Percentiles rank a stretch among this genome's conserved stretches.
These are phyloP conservation scores for Sporobolomyces pararoseus DNA, from an alignment of 768 basidiomycete species.

Conservation along the genomic window DNA sequence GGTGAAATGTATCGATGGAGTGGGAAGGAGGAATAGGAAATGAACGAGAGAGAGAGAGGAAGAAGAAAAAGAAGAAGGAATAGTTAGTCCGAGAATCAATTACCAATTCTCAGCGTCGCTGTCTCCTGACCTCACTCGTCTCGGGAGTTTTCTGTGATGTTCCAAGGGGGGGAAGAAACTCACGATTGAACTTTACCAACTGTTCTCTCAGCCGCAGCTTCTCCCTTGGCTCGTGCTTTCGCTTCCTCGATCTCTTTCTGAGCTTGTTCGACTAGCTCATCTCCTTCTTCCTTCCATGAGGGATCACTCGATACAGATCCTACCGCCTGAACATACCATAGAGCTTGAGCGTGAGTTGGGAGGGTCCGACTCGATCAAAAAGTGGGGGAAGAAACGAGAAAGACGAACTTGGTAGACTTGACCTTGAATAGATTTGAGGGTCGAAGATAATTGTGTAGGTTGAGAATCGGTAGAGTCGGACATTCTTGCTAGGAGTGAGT, in stretches of 20 bases:
- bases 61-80: background rate
- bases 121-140: too few species aligned
- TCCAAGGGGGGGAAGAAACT: background rate
- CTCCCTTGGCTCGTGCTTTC: background rate
- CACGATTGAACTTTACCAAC: constrained; percentile 28
- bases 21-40: background rate
- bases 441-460: constrained; percentile 18
- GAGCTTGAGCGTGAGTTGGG: background rate
- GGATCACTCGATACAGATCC: background rate
- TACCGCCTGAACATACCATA: background rate
- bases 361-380: too few species aligned
- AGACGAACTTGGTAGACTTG: constrained; percentile 16
- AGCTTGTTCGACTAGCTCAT: constrained; percentile 3
- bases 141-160: too few species aligned
- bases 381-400: background rate
- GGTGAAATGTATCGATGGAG: too few species aligned
- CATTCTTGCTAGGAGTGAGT: background rate
- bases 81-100: too few species aligned
- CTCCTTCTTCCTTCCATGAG: constrained; percentile 13
- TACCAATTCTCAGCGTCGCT: too few species aligned
- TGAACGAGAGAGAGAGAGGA: background rate
- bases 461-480: background rate
- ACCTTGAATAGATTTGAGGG: constrained; percentile 17
- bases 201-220: background rate
- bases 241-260: constrained; percentile 9